Evolutionary conservation across 371 early-diverging fungal genomes (phyloP).

Genomic region (Mucor circinelloides): DNA sequence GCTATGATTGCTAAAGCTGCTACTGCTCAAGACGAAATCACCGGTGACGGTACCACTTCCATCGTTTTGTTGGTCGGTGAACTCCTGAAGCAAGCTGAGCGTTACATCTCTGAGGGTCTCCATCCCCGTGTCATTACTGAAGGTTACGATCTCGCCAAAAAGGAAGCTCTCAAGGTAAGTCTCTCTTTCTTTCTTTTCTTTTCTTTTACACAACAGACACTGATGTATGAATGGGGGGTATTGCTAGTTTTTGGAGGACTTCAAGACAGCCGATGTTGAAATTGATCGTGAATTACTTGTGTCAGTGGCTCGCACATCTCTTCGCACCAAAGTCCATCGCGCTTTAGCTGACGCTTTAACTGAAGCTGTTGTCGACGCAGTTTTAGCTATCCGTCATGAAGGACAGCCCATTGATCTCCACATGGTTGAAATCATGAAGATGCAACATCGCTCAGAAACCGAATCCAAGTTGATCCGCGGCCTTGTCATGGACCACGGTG

Average conservation of each 20-base stretch:
- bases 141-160: constrained; percentile 96
- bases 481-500: constrained; percentile 99
- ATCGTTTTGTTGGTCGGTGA: constrained; percentile 97
- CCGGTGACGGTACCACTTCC: constrained; percentile 99
- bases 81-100: constrained; percentile 95
- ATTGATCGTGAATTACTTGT: constrained; percentile 93
- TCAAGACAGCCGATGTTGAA: constrained; percentile 65
- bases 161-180: constrained; percentile 83
- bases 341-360: constrained; percentile 91
- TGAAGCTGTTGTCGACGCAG: constrained; percentile 97
- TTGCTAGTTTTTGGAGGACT: constrained; percentile 83
- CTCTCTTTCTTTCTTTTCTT: background rate
- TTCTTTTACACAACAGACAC: background rate
- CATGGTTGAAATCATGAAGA: constrained; percentile 99
- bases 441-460: constrained; percentile 96
- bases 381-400: constrained; percentile 81
- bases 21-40: constrained; percentile 97
- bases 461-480: constrained; percentile 97
- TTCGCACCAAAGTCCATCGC: constrained; percentile 95
- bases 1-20: constrained; percentile 99
- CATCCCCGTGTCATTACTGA: constrained; percentile 97
- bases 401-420: constrained; percentile 95
- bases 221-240: background rate
- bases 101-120: constrained; percentile 96
- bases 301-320: constrained; percentile 92